These are phyloP conservation scores for Helicocarpus griseus DNA, from an alignment of 2,329 filamentous ascomycete species.

Conservation along the genomic window DNA sequence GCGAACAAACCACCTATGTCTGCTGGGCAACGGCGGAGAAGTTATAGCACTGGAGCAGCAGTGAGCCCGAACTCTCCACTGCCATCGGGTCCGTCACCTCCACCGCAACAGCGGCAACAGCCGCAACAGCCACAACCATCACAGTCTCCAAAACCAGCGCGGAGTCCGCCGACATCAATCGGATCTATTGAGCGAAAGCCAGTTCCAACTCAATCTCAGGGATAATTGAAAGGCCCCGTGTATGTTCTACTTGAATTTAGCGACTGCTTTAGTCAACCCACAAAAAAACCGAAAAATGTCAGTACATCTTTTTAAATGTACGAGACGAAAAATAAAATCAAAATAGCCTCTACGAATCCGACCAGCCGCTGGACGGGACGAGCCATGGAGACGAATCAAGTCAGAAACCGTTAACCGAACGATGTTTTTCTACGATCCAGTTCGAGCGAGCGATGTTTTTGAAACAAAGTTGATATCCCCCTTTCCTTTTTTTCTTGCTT, in stretches of 20 bases:
- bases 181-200: constrained; percentile 46
- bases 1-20: constrained; percentile 33
- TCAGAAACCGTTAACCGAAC: no score
- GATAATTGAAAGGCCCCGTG: constrained; percentile 7
- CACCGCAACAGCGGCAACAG: constrained; percentile 14
- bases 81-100: constrained; percentile 30
- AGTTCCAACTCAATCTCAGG: constrained; percentile 44
- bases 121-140: constrained; percentile 7
- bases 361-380: constrained; percentile 5
- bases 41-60: constrained; percentile 34
- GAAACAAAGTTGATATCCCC: not conserved
- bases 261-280: no score
- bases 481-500: not conserved
- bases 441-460: not conserved
- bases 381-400: not conserved
- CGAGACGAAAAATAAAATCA: no score
- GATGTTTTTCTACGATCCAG: no score
- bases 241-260: no score
- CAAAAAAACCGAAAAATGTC: no score
- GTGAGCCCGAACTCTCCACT: not conserved
- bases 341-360: not conserved
- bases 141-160: constrained; percentile 38
- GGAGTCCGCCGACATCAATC: constrained; percentile 26
- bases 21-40: constrained; percentile 29
- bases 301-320: no score